phyloP scores from a whole-genome alignment of 106 monocot genomes.

The Cymbidium sinense region DNA sequence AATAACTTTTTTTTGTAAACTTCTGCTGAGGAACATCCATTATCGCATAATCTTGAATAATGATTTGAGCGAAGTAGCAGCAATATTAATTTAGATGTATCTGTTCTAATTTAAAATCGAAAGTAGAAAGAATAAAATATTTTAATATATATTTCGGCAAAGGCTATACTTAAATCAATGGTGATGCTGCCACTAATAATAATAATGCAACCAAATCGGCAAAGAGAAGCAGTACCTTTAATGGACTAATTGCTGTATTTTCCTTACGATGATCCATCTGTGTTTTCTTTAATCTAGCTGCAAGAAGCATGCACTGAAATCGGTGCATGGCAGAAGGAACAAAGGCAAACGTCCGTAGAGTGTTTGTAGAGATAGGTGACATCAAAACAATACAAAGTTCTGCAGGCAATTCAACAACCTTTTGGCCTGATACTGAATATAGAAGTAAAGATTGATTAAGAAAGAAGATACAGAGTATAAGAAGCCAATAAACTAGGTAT shows the following conservation, averaged over 20 bases:
- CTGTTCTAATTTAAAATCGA: too few relatives aligned
- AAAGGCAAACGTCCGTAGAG: constrained; percentile 33
- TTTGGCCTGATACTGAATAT: constrained; percentile 14
- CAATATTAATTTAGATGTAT: too few relatives aligned
- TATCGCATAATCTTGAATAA: too few relatives aligned
- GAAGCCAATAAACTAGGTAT: not conserved
- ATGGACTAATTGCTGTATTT: constrained; percentile 21
- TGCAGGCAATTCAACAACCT: constrained; percentile 55
- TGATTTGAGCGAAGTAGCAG: too few relatives aligned
- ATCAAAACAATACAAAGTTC: constrained; percentile 58
- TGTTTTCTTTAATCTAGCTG: constrained; percentile 18
- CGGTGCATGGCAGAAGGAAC: constrained; percentile 59
- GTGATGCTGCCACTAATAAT: constrained; percentile 3
- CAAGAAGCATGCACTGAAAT: constrained; percentile 51
- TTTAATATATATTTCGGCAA: too few relatives aligned
- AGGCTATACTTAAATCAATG: not conserved
- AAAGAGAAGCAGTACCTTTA: constrained; percentile 27
- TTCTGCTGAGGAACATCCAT: too few relatives aligned
- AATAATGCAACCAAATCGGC: not conserved
- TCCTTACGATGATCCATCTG: constrained; percentile 18
- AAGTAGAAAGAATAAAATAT: too few relatives aligned
- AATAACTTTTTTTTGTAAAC: too few relatives aligned
- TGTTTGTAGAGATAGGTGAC: constrained; percentile 25
- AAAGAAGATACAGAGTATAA: not conserved
- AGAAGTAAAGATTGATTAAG: not conserved